Evolutionary conservation across 2,329 filamentous ascomycete species (phyloP), one percentile per base, ranked within the genome.

Genomic region (Aureobasidium mangrovei): DNA sequence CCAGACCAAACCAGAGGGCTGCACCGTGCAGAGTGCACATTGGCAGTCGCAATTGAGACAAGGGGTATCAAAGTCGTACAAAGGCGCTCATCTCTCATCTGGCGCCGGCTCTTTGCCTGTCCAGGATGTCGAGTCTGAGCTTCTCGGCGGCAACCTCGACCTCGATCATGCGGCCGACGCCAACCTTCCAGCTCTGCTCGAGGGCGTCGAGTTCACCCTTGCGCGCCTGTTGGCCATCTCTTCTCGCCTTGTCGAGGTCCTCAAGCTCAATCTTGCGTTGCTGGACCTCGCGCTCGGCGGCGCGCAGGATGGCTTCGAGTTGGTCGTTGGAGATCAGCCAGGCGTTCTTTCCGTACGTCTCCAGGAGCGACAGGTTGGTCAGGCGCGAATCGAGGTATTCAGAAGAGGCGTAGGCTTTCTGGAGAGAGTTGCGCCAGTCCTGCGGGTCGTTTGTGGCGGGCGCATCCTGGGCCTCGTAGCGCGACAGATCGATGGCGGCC

Each of bases 311-410:
- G 41, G 81, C 80, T 71, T 96, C 91, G 24, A 90, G 70, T 61
- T 87, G 82, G 62, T 84, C 81, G 69, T 98, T 98, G 4, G 82
- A 82, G 7, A 95, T 79, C 54, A 98, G 76, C 91, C 93, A 97
- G 7, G 88, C 85, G 69, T 95, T 95, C 72, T 88, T 88, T 61
- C 91, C 93, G 69, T 84, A 84, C 48, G 77, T 77, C 63, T 93
- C 87, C 24, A 95, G 79, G n/a, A 95, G 77, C 1, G 76, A 73
- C 18, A 95, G 80, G 69, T 84, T 82, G 41, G 77, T 75, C 48
- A 78, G 69, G 28, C 81, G 73, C 48, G 72, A 72, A 2, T 74
- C 69, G 26, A 86, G 71, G 65, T 85, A 83, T 3, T 78, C 75
- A 39, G 76, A 76, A 48, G 77, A 77, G 0, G 76, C 76, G 65